phyloP scores from a whole-genome alignment of 208 protist genomes.

The Acanthamoeba royreba region DNA sequence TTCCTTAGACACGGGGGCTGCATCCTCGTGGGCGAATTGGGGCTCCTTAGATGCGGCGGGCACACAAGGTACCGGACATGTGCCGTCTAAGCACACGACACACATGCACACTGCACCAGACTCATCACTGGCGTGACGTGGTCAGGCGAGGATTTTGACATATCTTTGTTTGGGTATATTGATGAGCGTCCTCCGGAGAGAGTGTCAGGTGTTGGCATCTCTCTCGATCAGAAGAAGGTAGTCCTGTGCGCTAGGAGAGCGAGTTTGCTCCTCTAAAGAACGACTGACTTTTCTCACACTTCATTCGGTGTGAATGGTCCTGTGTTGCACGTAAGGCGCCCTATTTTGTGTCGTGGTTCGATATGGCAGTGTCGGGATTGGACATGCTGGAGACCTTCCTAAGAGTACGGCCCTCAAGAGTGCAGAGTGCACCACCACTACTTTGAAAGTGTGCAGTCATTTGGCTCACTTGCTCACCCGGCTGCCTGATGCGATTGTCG shows the following conservation, averaged over 20 bases:
- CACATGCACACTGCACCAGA: no score
- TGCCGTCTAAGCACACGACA: no score
- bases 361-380: background rate
- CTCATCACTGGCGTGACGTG: no score
- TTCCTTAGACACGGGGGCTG: background rate
- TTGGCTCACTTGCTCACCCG: background rate
- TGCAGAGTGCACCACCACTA: background rate
- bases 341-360: constrained; percentile 41
- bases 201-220: background rate
- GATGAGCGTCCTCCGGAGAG: background rate
- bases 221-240: background rate
- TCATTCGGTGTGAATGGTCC: no score
- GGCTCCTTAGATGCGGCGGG: background rate
- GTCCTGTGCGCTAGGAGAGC: background rate
- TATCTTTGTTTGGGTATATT: background rate
- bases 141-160: background rate
- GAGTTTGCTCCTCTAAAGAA: background rate
- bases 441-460: background rate
- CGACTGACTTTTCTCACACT: no score
- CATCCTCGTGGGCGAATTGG: constrained; percentile 7
- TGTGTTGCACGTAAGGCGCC: no score
- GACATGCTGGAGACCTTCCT: constrained; percentile 21
- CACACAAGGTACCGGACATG: no score
- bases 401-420: background rate
- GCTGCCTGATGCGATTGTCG: background rate